Evolutionary conservation across 495 filamentous ascomycete genomes (phyloP), one percentile per base, ranked within the genome.

Genomic region (Cercophora samala): DNA sequence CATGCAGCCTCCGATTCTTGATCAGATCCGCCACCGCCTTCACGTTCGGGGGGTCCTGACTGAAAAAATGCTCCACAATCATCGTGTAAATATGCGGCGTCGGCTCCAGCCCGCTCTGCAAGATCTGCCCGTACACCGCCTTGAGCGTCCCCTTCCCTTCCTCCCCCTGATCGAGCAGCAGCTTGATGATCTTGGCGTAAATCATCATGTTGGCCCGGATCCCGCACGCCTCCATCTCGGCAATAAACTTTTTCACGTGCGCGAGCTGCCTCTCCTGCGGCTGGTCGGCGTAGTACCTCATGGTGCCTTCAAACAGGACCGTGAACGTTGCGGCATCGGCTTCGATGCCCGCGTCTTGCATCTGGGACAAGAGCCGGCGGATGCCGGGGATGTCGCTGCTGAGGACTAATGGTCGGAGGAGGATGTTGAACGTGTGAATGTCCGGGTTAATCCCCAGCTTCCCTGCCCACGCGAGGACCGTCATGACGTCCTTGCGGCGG

Each of bases 11-110:
- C 25, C 83, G 80, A 22, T 79, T 77, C 17, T 78, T 61, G 67
- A 88, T 83, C 6, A 92, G 76, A 9, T 77, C 64, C 22, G 84
- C 82, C 32, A 91, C 81, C 23, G 85, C 85, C 1, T 72, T 76
- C 25, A 89, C 69, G 70, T 91, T 80, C 2, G 88, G 87, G 9
- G 85, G 83, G n/a, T 72, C 58, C 67, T 73, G 80, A 4, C 74
- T 52, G 72, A 92, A 92, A 76, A 88, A 87, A 76, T 89, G 77
- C n/a, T 85, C 82, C n/a, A 89, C 72, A 8, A 93, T 80, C 70
- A 87, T 87, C 25, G 90, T 91, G 80, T 90, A 90, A 70, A 92
- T 84, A 63, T 89, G 83, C 5, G 83, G 69, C 3, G 82, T 82
- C 0, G 87, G 81, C 68, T 82, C 75, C 29, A 90, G 67, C 9